Percentiles rank a stretch among this genome's conserved stretches.
These are phyloP conservation scores for Talaromyces albobiverticillius DNA, from an alignment of 2,329 filamentous ascomycete genomes.

Conservation along the genomic window DNA sequence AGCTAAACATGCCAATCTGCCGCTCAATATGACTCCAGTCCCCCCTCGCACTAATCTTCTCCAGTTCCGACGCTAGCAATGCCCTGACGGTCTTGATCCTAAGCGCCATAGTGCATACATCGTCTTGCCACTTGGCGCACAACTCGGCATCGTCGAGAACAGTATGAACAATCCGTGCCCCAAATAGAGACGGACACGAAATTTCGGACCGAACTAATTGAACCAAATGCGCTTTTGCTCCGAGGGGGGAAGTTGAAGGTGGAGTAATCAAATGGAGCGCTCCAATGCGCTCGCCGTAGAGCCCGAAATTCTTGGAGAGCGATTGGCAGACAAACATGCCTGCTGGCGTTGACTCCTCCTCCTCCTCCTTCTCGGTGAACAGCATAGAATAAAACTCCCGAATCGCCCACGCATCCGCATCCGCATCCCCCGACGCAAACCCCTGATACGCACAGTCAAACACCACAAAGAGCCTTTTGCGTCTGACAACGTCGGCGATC, in stretches of 20 bases:
- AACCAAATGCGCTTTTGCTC: slow-evolving; percentile 27
- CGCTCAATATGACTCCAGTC: slow-evolving; percentile 96
- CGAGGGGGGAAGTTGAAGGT: slow-evolving; percentile 1
- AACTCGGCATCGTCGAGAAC: slow-evolving; percentile 76
- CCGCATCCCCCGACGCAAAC: slow-evolving; percentile 80
- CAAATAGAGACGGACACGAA: slow-evolving; percentile 69
- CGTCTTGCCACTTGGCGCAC: slow-evolving; percentile 84
- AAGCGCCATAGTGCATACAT: slow-evolving; percentile 86
- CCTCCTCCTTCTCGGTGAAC: no score
- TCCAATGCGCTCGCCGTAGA: slow-evolving; percentile 87
- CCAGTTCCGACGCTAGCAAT: slow-evolving; percentile 73
- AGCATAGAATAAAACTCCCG: slow-evolving; percentile 76
- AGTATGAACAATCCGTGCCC: slow-evolving; percentile 79
- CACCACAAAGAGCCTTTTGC: slow-evolving; percentile 81
- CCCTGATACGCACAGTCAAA: slow-evolving; percentile 95
- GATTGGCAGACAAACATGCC: slow-evolving; percentile 50
- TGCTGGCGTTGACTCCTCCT: slow-evolving; percentile 46
- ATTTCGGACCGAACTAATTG: slow-evolving; percentile 38
- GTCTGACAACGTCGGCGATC: slow-evolving; percentile 66
- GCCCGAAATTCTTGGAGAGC: slow-evolving; percentile 60
- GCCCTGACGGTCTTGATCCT: slow-evolving; percentile 89
- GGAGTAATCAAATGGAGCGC: slow-evolving; percentile 64
- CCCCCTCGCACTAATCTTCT: slow-evolving; percentile 79
- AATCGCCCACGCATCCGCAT: slow-evolving; percentile 75
- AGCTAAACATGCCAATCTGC: slow-evolving; percentile 82